These are phyloP conservation scores for Paramecium biaurelia DNA, from an alignment of 73 alveolate species.

Conservation along the genomic window DNA sequence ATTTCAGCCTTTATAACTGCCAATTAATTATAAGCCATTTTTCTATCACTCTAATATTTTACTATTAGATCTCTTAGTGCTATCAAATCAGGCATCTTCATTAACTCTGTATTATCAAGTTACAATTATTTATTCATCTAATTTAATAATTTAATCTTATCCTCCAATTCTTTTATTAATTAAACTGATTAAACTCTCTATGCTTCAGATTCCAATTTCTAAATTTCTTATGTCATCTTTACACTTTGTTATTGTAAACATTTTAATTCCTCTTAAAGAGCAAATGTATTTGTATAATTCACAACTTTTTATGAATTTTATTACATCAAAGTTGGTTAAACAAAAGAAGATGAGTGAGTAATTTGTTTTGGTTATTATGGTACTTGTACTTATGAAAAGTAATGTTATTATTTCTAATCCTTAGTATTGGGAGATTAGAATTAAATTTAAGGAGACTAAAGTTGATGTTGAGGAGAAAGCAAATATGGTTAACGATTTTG, in stretches of 20 bases:
- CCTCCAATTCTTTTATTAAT: not conserved
- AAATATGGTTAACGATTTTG: not conserved
- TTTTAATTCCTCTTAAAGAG: not conserved
- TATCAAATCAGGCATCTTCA: not conserved
- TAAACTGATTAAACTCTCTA: not conserved
- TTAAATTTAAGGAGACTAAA: not conserved
- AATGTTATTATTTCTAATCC: not conserved
- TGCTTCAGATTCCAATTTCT: not conserved
- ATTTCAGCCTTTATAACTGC: not conserved
- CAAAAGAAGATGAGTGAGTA: not conserved
- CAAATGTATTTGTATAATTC: not conserved
- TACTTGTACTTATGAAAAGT: not conserved
- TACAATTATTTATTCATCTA: not conserved
- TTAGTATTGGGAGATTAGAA: not conserved
- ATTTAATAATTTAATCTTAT: not conserved
- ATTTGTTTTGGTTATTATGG: not conserved
- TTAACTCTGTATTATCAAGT: not conserved
- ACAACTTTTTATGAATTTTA: not conserved
- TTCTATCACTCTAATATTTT: not conserved
- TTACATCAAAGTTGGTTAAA: not conserved
- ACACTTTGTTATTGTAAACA: not conserved
- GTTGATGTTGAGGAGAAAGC: not conserved
- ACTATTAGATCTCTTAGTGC: not conserved
- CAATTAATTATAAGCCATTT: not conserved
- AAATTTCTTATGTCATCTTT: not conserved